phyloP scores from a whole-genome alignment of 148 eudicot species.

The Spergularia bocconei region DNA sequence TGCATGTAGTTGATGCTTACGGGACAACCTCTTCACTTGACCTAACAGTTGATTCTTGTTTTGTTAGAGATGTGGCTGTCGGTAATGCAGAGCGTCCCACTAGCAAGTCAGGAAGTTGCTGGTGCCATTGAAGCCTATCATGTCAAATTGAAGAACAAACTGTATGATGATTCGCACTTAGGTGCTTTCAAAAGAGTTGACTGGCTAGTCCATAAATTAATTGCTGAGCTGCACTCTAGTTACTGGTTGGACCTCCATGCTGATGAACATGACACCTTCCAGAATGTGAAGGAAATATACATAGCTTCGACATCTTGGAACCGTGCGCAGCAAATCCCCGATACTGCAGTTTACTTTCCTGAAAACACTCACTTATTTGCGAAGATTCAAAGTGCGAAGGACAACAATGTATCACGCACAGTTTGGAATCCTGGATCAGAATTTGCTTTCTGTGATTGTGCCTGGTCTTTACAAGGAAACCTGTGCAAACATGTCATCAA shows the following conservation, averaged over 20 bases:
- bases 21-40: not conserved
- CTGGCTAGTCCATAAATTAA: conserved; percentile 79
- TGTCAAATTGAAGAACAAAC: conserved; percentile 39
- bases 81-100: conserved; percentile 63
- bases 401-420: conserved; percentile 26
- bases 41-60: conserved; percentile 18
- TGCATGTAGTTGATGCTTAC: not conserved
- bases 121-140: conserved; percentile 98
- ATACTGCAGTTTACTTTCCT: conserved; percentile 55
- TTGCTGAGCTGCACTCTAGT: conserved; percentile 83
- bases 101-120: conserved; percentile 88
- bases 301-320: conserved; percentile 88
- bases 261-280: conserved; percentile 85
- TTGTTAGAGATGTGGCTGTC: conserved; percentile 88
- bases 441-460: conserved; percentile 90
- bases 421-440: conserved; percentile 90
- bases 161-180: conserved; percentile 63
- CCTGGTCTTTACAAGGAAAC: conserved; percentile 85
- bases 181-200: conserved; percentile 88
- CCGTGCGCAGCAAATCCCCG: conserved; percentile 75
- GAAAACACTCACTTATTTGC: conserved; percentile 44
- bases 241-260: conserved; percentile 91
- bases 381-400: conserved; percentile 66
- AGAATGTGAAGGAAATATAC: conserved; percentile 76
- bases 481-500: conserved; percentile 87